A percentile compares a stretch with the other conserved stretches of the same genome.
These are phyloP conservation scores for Claviceps quebecensis DNA, from an alignment of 2,329 filamentous ascomycete species.

Conservation along the genomic window DNA sequence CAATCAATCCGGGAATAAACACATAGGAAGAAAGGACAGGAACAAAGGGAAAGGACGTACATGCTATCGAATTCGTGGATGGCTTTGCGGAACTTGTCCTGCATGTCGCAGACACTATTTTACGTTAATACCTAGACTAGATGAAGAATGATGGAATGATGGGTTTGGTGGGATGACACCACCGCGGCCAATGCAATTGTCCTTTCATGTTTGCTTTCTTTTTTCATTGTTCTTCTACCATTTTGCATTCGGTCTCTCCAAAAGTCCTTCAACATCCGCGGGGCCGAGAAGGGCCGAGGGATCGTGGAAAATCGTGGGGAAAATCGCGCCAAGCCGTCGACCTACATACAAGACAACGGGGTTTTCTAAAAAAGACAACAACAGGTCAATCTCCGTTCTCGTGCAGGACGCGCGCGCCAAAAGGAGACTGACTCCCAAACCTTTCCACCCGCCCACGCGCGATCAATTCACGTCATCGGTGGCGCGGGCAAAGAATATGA, in stretches of 20 bases:
- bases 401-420: no score
- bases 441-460: no score
- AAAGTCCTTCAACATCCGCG: no score
- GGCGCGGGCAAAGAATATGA: not conserved
- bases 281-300: not conserved
- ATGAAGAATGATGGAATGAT: no score
- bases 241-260: no score
- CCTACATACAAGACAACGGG: conserved; percentile 35
- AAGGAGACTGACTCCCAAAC: no score
- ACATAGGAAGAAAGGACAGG: not conserved
- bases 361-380: conserved; percentile 22
- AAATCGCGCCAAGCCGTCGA: not conserved
- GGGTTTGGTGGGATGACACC: not conserved
- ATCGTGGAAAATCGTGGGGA: not conserved
- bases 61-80: conserved; percentile 80
- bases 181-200: no score
- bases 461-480: no score
- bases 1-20: not conserved
- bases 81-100: conserved; percentile 76
- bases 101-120: conserved; percentile 75
- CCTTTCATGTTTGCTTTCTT: no score
- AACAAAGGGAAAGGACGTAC: conserved; percentile 27
- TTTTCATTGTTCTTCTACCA: no score
- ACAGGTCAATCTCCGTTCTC: not conserved
- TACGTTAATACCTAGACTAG: not conserved